These are phyloP conservation scores for Epichloe bromicola DNA, from an alignment of 2,329 filamentous ascomycete species.

Conservation along the genomic window DNA sequence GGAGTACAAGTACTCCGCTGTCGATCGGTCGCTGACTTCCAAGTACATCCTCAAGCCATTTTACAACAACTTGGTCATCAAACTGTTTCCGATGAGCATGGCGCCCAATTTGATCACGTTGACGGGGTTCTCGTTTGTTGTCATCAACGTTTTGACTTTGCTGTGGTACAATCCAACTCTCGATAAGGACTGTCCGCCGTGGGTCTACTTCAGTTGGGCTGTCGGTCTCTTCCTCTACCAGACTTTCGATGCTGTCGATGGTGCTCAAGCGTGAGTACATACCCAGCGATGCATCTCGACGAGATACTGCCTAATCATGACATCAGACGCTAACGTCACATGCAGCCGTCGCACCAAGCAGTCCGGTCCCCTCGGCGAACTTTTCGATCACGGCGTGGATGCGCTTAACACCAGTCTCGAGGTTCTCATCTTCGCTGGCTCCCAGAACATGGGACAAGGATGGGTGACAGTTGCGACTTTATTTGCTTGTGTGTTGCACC, in stretches of 20 bases:
- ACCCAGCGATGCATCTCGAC: not conserved
- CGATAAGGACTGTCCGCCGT: slow-evolving; percentile 82
- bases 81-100: slow-evolving; percentile 92
- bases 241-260: slow-evolving; percentile 96
- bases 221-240: slow-evolving; percentile 88
- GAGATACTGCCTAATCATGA: not conserved
- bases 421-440: slow-evolving; percentile 78
- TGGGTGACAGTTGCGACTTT: slow-evolving; percentile 78
- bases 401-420: slow-evolving; percentile 93
- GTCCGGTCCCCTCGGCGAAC: slow-evolving; percentile 84
- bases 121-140: slow-evolving; percentile 78
- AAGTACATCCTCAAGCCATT: slow-evolving; percentile 95
- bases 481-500: slow-evolving; percentile 55
- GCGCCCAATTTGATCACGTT: slow-evolving; percentile 81
- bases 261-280: slow-evolving; percentile 69
- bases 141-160: slow-evolving; percentile 79
- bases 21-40: slow-evolving; percentile 82
- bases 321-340: not conserved
- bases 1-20: slow-evolving; percentile 88
- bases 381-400: slow-evolving; percentile 96
- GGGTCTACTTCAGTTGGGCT: slow-evolving; percentile 93
- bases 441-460: slow-evolving; percentile 84
- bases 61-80: slow-evolving; percentile 88
- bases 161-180: slow-evolving; percentile 94
- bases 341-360: slow-evolving; percentile 71